phyloP scores from a whole-genome alignment of 2,329 filamentous ascomycete species.

The Septoria linicola region DNA sequence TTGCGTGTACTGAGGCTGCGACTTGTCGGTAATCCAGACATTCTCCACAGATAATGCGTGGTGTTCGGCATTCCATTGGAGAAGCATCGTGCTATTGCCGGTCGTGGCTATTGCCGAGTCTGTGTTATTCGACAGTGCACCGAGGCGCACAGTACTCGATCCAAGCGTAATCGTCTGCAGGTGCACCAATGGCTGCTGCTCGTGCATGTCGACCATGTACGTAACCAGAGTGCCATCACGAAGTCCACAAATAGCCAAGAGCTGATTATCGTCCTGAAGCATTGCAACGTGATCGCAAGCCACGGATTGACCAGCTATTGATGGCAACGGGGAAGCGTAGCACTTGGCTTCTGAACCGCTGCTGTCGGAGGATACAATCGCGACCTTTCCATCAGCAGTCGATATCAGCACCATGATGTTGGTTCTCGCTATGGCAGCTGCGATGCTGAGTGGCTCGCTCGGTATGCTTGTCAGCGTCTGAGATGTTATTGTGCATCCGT shows the following conservation, averaged over 20 bases:
- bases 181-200: slow-evolving; percentile 11
- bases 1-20: slow-evolving; percentile 30
- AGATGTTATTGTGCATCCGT: slow-evolving; percentile 7
- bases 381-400: slow-evolving; percentile 18
- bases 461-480: neutral
- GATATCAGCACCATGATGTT: slow-evolving; percentile 18
- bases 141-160: slow-evolving; percentile 32
- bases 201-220: slow-evolving; percentile 16
- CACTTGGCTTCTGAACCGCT: slow-evolving; percentile 2
- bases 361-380: slow-evolving; percentile 13
- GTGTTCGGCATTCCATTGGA: slow-evolving; percentile 27
- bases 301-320: slow-evolving; percentile 1
- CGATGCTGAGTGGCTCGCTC: slow-evolving; percentile 21
- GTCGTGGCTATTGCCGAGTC: slow-evolving; percentile 29
- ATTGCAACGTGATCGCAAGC: slow-evolving; percentile 32
- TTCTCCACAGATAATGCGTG: slow-evolving; percentile 25
- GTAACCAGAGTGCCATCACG: slow-evolving; percentile 33
- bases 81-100: slow-evolving; percentile 28
- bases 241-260: slow-evolving; percentile 32
- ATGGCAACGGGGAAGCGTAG: slow-evolving; percentile 9
- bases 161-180: slow-evolving; percentile 24
- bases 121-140: slow-evolving; percentile 13
- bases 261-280: slow-evolving; percentile 11
- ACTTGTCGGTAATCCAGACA: slow-evolving; percentile 34
- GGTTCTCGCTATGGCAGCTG: slow-evolving; percentile 11